phyloP scores from a whole-genome alignment of 768 basidiomycete species.

The Dentipellis fragilis region DNA sequence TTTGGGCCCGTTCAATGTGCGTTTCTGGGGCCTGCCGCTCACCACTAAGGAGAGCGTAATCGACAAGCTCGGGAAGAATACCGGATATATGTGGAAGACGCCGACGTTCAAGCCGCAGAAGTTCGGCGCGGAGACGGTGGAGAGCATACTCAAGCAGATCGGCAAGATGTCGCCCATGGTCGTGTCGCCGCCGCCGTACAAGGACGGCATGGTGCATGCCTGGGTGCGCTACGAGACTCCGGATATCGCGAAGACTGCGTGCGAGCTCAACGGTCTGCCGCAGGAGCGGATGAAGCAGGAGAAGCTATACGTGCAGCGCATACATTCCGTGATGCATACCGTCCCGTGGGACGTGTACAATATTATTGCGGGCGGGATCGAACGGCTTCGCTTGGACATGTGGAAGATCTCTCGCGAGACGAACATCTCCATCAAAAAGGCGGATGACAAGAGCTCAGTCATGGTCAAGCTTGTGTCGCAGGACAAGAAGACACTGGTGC shows the following conservation, averaged over 20 bases:
- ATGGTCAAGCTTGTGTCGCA: slow-evolving; percentile 41
- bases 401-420: slow-evolving; percentile 10
- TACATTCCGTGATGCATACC: slow-evolving; percentile 39
- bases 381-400: slow-evolving; percentile 17
- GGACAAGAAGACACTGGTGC: slow-evolving; percentile 37
- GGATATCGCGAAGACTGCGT: slow-evolving; percentile 41
- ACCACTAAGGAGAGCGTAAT: slow-evolving; percentile 26
- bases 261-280: slow-evolving; percentile 36
- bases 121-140: slow-evolving; percentile 28
- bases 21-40: slow-evolving; percentile 44
- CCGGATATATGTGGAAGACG: slow-evolving; percentile 41
- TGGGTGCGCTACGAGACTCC: slow-evolving; percentile 49
- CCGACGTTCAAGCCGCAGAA: slow-evolving; percentile 32
- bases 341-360: slow-evolving; percentile 19
- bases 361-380: too few species aligned
- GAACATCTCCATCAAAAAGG: too few species aligned
- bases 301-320: slow-evolving; percentile 39
- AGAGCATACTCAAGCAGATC: slow-evolving; percentile 24
- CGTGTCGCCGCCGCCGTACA: slow-evolving; percentile 40
- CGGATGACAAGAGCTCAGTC: slow-evolving; percentile 3
- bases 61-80: slow-evolving; percentile 34
- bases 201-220: slow-evolving; percentile 35
- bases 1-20: slow-evolving; percentile 50
- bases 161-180: slow-evolving; percentile 34
- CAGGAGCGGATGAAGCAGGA: slow-evolving; percentile 37